These are phyloP conservation scores for Mrakia gelida DNA, from an alignment of 768 basidiomycete species.

Conservation along the genomic window DNA sequence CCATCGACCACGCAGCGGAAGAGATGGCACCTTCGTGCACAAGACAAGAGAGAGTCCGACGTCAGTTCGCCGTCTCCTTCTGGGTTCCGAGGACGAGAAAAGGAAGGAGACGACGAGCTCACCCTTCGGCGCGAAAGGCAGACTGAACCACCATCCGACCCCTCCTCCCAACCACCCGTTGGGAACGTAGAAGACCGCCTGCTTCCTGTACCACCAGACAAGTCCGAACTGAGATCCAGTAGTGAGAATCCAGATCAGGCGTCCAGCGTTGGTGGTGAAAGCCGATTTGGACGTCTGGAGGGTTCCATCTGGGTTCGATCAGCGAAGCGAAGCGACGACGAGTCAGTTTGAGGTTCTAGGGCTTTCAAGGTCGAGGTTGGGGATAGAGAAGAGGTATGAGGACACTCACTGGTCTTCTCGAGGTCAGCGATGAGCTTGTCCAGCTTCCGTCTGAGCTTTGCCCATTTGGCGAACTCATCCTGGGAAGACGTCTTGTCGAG, in stretches of 20 bases:
- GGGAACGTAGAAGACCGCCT: conserved; percentile 92
- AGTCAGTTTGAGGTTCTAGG: neutral
- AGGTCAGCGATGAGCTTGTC: conserved; percentile 89
- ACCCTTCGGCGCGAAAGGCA: conserved; percentile 30
- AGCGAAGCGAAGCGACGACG: neutral
- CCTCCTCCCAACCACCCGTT: conserved; percentile 72
- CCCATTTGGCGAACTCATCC: conserved; percentile 98
- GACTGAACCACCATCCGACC: conserved; percentile 75
- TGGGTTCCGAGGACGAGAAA: neutral
- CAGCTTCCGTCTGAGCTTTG: conserved; percentile 78
- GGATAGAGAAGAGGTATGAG: neutral
- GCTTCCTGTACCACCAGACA: conserved; percentile 84
- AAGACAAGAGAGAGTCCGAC: neutral
- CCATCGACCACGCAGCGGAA: conserved; percentile 92
- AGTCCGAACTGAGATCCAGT: conserved; percentile 77
- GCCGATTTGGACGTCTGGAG: conserved; percentile 57
- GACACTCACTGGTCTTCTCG: conserved; percentile 73
- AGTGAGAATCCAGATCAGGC: conserved; percentile 74
- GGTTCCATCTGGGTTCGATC: conserved; percentile 57
- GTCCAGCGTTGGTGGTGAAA: conserved; percentile 68
- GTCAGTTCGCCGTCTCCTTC: neutral
- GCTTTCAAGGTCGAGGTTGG: neutral
- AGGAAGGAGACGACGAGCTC: neutral
- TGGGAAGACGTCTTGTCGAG: conserved; percentile 86
- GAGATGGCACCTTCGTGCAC: conserved; percentile 72